phyloP scores from a whole-genome alignment of 352 stramenopile species.

The Phytophthora parvispora region DNA sequence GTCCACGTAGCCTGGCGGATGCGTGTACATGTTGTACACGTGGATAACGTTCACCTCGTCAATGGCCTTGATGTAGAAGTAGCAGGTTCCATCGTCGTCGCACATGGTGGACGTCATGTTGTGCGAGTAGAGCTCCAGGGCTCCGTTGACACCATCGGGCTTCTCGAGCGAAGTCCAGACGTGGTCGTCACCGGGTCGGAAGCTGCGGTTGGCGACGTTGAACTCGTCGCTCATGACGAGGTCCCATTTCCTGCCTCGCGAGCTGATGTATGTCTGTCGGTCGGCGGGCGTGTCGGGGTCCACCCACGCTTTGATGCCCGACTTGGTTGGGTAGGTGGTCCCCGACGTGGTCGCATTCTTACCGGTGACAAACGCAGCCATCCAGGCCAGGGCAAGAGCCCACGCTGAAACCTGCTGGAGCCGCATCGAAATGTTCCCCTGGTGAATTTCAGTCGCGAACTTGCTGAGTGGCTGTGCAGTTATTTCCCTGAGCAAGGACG shows the following conservation, averaged over 20 bases:
- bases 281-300: conserved; percentile 45
- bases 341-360: conserved; percentile 25
- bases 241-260: conserved; percentile 64
- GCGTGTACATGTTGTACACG: conserved; percentile 73
- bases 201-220: conserved; percentile 63
- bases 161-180: conserved; percentile 87
- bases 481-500: conserved; percentile 12
- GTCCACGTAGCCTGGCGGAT: conserved; percentile 40
- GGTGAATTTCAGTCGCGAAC: background rate
- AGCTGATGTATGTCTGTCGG: conserved; percentile 37
- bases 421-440: conserved; percentile 1
- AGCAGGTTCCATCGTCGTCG: conserved; percentile 51
- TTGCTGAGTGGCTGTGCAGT: conserved; percentile 4
- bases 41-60: conserved; percentile 41
- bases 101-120: conserved; percentile 69
- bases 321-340: conserved; percentile 38
- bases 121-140: conserved; percentile 94
- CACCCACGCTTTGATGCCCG: conserved; percentile 45
- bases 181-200: conserved; percentile 91
- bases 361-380: background rate
- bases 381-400: conserved; percentile 3
- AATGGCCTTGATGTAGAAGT: conserved; percentile 55
- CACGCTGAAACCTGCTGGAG: background rate
- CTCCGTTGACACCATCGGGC: conserved; percentile 78
- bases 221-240: conserved; percentile 83